Evolutionary conservation across 2,329 filamentous ascomycete genomes (phyloP), one percentile per base, ranked within the genome.

Genomic region (Colletotrichum salicis): DNA sequence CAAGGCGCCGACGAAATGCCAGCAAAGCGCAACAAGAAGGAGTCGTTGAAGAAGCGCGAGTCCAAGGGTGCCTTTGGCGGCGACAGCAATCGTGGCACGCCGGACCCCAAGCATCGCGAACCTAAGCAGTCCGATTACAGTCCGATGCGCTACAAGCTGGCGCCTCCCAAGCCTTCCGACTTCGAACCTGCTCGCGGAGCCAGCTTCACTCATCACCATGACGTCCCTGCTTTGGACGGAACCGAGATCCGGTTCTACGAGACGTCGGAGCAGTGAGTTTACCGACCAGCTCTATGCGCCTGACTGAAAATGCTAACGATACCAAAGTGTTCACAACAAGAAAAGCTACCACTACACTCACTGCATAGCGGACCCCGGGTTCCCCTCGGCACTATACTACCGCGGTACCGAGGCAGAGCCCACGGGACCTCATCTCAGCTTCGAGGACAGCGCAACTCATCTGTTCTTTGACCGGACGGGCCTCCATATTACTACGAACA

Each of bases 341-440:
- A 91, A 90, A 77, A 89, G 92, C 67, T 98, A 96, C 80, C 93
- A 94, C 71, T 98, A 98, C 80, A 93, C 92, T 37, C 93, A 95
- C 77, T 97, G 94, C 79, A 95, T 98, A 75, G 94, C 95, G 75
- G 95, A 98, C 76, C 94, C 95, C 1, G 87, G 89, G 24, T 97
- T 98, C 78, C 92, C 94, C 7, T 94, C 95, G 74, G 95, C 91
- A 74, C 90, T 97, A 77, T 96, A 93, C 85, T 98, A 97, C 82
- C 92, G 95, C 72, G 92, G 94, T 76, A 96, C 94, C 55, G 96
- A 98, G 79, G 90, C 94, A 6, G 91, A 91, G 71, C 96, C 97
- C 0, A 95, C 94, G 77, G 90, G 92, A 37, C 89, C 96, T 5
- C 92, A 95, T 67, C 92, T 99, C 80, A 97, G 93, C 83, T 97